Percentiles rank a stretch among this genome's conserved stretches.
phyloP scores from a whole-genome alignment of 805 yeast genomes.

The Suhomyces xylopsoci region DNA sequence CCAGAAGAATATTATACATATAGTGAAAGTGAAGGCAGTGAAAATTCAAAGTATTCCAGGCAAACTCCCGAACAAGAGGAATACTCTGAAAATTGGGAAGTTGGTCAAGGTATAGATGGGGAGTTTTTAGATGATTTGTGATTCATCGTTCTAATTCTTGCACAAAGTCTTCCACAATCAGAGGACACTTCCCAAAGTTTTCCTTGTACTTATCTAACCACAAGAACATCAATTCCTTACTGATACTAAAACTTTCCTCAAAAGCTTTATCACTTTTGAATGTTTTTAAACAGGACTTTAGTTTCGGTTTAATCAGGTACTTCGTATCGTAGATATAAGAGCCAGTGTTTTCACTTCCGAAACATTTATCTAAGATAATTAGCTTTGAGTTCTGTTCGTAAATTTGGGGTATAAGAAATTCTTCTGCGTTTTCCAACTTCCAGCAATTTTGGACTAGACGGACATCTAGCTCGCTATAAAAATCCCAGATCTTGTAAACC shows the following conservation, averaged over 20 bases:
- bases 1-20: neutral
- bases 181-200: conserved; percentile 8
- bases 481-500: conserved; percentile 12
- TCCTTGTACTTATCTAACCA: conserved; percentile 15
- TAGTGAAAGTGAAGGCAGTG: neutral
- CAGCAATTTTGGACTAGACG: conserved; percentile 12
- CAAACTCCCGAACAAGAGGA: neutral
- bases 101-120: neutral
- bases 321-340: conserved; percentile 14
- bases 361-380: conserved; percentile 17
- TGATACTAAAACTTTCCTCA: conserved; percentile 11
- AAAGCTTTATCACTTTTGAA: conserved; percentile 3
- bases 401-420: conserved; percentile 20
- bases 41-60: neutral
- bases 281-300: conserved; percentile 14
- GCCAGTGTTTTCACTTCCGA: conserved; percentile 13
- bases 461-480: conserved; percentile 3
- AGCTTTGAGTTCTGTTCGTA: conserved; percentile 15
- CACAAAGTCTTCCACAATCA: neutral
- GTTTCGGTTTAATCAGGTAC: conserved; percentile 14
- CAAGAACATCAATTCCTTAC: conserved; percentile 18
- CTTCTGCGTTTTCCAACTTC: conserved; percentile 12
- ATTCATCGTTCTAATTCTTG: neutral
- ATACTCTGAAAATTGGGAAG: neutral
- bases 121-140: neutral